Conservation (phyloP, 202 grass and related monocot genomes). For the Elaeis oleifera region DNA sequence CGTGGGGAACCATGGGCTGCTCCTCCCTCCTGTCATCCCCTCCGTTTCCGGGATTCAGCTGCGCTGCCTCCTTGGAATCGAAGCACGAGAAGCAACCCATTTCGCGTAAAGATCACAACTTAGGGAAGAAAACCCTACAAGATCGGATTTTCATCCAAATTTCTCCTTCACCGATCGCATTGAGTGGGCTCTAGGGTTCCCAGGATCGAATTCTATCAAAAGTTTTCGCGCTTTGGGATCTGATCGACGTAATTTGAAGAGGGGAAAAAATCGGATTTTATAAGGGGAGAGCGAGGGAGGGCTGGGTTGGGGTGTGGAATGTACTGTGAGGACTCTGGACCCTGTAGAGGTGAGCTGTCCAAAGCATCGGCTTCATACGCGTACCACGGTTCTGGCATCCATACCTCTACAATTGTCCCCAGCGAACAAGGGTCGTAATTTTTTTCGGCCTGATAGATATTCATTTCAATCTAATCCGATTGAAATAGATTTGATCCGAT, state of each 20-base stretch:
- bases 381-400: too few species aligned
- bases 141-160: not conserved
- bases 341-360: constrained; percentile 19
- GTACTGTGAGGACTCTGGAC: too few species aligned
- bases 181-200: constrained; percentile 2
- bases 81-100: constrained; percentile 97
- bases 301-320: too few species aligned
- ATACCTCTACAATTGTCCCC: too few species aligned
- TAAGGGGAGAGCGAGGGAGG: not conserved
- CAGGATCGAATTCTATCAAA: constrained; percentile 16
- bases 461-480: too few species aligned
- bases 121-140: constrained; percentile 9
- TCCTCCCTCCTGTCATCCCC: constrained; percentile 29
- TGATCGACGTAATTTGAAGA: not conserved
- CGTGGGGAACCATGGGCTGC: constrained; percentile 26
- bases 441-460: too few species aligned
- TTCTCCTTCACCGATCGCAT: constrained; percentile 16
- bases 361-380: constrained; percentile 5
- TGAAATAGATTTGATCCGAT: too few species aligned
- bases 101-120: constrained; percentile 6
- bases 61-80: constrained; percentile 33
- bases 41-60: constrained; percentile 21
- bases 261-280: constrained; percentile 2
- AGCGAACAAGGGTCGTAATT: too few species aligned
- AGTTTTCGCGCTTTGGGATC: not conserved